Percentiles rank a stretch among this genome's conserved stretches.
Evolutionary conservation across 2,329 filamentous ascomycete species (phyloP).

Genomic region (Trichoderma sp.): DNA sequence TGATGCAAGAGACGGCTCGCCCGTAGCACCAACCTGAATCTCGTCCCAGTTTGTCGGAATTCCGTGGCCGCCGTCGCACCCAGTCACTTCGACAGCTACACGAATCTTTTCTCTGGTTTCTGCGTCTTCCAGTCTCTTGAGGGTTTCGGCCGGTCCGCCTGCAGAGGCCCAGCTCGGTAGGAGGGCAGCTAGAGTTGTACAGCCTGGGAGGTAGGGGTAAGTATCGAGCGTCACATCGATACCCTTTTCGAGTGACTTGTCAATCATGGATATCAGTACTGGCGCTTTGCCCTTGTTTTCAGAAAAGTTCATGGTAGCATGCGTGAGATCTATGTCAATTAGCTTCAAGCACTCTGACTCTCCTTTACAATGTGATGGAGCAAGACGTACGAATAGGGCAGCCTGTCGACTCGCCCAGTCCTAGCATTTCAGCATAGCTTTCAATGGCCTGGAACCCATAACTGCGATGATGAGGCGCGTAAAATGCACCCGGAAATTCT

Average conservation of each 20-base stretch:
- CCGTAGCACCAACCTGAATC: constrained; percentile 25
- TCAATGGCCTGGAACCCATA: constrained; percentile 26
- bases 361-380: background rate
- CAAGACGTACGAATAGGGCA: constrained; percentile 26
- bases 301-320: constrained; percentile 27
- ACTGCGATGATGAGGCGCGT: constrained; percentile 28
- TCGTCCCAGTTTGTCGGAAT: constrained; percentile 29
- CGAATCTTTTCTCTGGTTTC: constrained; percentile 25
- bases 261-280: constrained; percentile 24
- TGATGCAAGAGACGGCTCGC: constrained; percentile 17
- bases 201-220: constrained; percentile 27
- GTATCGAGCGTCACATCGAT: constrained; percentile 28
- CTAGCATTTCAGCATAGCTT: constrained; percentile 28
- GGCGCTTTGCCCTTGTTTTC: constrained; percentile 27
- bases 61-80: constrained; percentile 28
- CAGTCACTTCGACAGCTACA: constrained; percentile 25
- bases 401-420: constrained; percentile 24
- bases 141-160: constrained; percentile 24
- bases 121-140: constrained; percentile 23
- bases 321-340: constrained; percentile 23
- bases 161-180: constrained; percentile 28
- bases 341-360: background rate
- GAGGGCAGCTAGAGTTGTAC: constrained; percentile 26
- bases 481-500: constrained; percentile 26
- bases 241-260: constrained; percentile 21